Percentiles rank a stretch among this genome's conserved stretches.
phyloP scores from a whole-genome alignment of 1,139 yeast genomes.

The Zygosaccharomyces pseudobailii region DNA sequence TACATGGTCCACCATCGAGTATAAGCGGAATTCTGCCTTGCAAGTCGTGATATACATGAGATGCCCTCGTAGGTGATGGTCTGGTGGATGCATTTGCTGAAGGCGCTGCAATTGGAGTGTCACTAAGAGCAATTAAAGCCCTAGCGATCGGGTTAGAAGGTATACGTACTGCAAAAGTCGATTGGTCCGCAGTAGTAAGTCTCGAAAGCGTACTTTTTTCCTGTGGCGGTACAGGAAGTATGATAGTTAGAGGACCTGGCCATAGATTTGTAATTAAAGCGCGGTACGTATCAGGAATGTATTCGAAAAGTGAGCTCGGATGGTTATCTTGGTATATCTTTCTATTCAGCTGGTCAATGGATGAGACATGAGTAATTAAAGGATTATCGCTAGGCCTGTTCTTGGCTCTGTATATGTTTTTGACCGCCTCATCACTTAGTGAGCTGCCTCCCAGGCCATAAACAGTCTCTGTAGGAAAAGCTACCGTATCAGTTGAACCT shows the following conservation, averaged over 20 bases:
- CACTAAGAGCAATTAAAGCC: constrained; percentile 81
- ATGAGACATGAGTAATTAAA: constrained; percentile 80
- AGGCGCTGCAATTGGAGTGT: constrained; percentile 93
- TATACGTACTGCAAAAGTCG: constrained; percentile 86
- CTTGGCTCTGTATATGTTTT: constrained; percentile 76
- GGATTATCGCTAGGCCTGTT: constrained; percentile 96
- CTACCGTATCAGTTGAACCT: constrained; percentile 59
- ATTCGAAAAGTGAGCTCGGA: constrained; percentile 21
- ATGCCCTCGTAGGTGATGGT: constrained; percentile 88
- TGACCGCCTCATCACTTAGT: constrained; percentile 64
- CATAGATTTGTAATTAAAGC: constrained; percentile 65
- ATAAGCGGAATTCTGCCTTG: constrained; percentile 78
- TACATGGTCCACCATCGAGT: constrained; percentile 83
- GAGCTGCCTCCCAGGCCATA: constrained; percentile 94
- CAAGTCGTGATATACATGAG: constrained; percentile 77
- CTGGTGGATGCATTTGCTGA: constrained; percentile 94
- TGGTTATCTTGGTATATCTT: constrained; percentile 37
- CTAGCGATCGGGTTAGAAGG: constrained; percentile 88
- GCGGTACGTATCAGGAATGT: constrained; percentile 63
- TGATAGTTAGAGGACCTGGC: constrained; percentile 95
- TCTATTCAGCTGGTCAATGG: constrained; percentile 63
- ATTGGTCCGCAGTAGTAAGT: constrained; percentile 78
- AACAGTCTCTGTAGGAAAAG: constrained; percentile 96
- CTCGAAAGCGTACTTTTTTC: constrained; percentile 53
- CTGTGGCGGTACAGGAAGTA: constrained; percentile 55